A percentile compares a stretch with the other conserved stretches of the same genome.
Conservation (phyloP, 2,329 filamentous ascomycete species). For the Clarireedia homoeocarpa region DNA sequence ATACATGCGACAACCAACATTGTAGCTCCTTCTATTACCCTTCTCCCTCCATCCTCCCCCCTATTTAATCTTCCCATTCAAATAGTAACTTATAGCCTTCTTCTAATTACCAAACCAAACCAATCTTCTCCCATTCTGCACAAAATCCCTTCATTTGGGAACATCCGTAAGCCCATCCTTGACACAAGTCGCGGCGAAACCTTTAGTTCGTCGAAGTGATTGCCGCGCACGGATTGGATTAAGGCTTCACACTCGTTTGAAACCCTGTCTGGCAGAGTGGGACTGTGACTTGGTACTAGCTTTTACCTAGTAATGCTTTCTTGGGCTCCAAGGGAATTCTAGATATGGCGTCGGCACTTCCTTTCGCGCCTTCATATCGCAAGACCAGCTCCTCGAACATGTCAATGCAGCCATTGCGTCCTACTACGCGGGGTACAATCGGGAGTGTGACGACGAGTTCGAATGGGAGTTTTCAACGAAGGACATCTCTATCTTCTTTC, state of each 20-base stretch:
- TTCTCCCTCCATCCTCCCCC: not conserved
- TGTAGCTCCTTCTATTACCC: not conserved
- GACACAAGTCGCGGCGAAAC: not conserved
- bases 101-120: not conserved
- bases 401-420: conserved; percentile 20
- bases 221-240: conserved; percentile 7
- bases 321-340: conserved; percentile 4
- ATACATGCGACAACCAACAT: not conserved
- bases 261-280: conserved; percentile 8
- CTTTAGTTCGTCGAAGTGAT: not conserved
- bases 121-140: not conserved
- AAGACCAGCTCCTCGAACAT: conserved; percentile 14
- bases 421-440: conserved; percentile 20
- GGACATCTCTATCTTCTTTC: conserved; percentile 58
- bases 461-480: conserved; percentile 30
- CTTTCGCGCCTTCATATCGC: conserved; percentile 14
- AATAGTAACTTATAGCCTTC: not conserved
- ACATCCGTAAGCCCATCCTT: not conserved
- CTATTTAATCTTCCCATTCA: not conserved
- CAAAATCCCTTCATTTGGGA: no score
- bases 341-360: conserved; percentile 15
- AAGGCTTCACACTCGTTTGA: conserved; percentile 6
- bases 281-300: conserved; percentile 5
- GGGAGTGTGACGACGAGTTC: conserved; percentile 21
- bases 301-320: conserved; percentile 10